phyloP scores from a whole-genome alignment of 768 basidiomycete genomes.

The Kwoniella dendrophila region DNA sequence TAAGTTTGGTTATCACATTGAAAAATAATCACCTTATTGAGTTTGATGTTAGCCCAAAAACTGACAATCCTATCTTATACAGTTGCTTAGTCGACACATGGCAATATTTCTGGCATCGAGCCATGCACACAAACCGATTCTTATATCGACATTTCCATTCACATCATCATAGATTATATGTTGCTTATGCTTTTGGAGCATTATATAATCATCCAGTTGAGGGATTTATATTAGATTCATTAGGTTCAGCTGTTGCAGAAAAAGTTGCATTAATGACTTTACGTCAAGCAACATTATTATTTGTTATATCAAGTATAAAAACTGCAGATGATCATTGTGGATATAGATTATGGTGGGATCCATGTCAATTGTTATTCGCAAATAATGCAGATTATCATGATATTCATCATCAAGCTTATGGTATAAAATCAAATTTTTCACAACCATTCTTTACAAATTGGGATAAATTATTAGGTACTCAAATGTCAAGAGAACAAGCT shows the following conservation, averaged over 20 bases:
- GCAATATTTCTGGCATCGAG: conserved; percentile 95
- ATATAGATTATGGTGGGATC: conserved; percentile 86
- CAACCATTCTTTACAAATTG: conserved; percentile 97
- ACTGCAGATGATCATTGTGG: conserved; percentile 97
- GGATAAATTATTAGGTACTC: conserved; percentile 81
- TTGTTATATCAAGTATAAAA: conserved; percentile 80
- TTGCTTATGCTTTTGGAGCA: conserved; percentile 94
- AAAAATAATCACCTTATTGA: no score
- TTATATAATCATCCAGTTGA: conserved; percentile 97
- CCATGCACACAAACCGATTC: conserved; percentile 86
- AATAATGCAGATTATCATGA: conserved; percentile 98
- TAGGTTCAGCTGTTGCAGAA: conserved; percentile 80
- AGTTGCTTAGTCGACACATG: conserved; percentile 96
- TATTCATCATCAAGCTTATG: conserved; percentile 90
- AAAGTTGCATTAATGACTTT: conserved; percentile 67
- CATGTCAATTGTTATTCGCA: conserved; percentile 75
- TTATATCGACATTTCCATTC: conserved; percentile 91
- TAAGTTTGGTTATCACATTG: conserved; percentile 59
- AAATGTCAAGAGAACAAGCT: conserved; percentile 58
- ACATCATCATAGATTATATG: conserved; percentile 92
- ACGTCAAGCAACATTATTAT: conserved; percentile 82
- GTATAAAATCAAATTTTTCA: conserved; percentile 92
- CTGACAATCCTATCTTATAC: conserved; percentile 1
- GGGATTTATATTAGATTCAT: conserved; percentile 83
- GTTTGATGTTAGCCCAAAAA: not conserved